Evolutionary conservation across 371 early-diverging fungal species (phyloP).

Genomic region (Mortierella polycephala): DNA sequence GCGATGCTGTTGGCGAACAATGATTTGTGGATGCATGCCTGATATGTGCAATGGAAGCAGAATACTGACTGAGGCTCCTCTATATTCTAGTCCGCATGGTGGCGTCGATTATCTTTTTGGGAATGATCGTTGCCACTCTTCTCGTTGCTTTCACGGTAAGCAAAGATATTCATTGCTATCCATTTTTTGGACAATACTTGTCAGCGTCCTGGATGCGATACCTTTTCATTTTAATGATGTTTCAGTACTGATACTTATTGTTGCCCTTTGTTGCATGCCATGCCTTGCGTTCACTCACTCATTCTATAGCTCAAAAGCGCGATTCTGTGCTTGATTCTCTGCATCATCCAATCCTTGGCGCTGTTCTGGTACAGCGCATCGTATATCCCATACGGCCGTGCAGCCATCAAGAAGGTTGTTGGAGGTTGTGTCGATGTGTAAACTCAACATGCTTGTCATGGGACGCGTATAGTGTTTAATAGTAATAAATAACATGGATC

Average conservation of each 20-base stretch:
- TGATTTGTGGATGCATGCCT: no score
- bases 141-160: constrained; percentile 67
- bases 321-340: constrained; percentile 76
- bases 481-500: background rate
- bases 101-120: constrained; percentile 72
- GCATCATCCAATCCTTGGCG: constrained; percentile 86
- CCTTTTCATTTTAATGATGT: constrained; percentile 11
- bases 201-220: background rate
- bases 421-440: constrained; percentile 44
- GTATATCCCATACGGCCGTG: constrained; percentile 76
- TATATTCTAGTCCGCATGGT: constrained; percentile 61
- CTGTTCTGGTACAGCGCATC: constrained; percentile 82
- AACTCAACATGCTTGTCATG: no score
- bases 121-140: constrained; percentile 68
- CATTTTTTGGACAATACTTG: no score
- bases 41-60: background rate
- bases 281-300: no score
- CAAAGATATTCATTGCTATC: no score
- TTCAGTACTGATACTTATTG: constrained; percentile 1
- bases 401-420: constrained; percentile 57
- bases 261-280: no score
- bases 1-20: background rate
- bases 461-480: background rate
- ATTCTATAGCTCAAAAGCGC: constrained; percentile 50
- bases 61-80: background rate